phyloP scores from a whole-genome alignment of 1,139 yeast species.

The Taiozyma onychis region DNA sequence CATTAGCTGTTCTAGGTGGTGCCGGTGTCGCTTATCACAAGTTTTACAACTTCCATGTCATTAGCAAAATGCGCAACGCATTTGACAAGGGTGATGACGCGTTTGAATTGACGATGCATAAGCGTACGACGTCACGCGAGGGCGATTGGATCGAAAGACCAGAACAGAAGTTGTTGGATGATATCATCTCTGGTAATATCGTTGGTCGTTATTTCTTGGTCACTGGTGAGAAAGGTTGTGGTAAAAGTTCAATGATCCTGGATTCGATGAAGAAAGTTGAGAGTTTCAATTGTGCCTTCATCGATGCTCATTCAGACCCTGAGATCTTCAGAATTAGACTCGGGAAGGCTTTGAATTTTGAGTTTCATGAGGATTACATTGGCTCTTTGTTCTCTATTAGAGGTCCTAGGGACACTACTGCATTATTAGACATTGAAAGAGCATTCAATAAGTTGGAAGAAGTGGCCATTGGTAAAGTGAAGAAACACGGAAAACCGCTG shows the following conservation, averaged over 20 bases:
- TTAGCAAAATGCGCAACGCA: conserved; percentile 60
- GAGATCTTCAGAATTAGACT: conserved; percentile 73
- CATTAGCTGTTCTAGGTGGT: conserved; percentile 61
- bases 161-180: conserved; percentile 62
- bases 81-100: conserved; percentile 69
- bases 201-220: conserved; percentile 66
- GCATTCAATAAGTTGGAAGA: conserved; percentile 74
- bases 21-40: conserved; percentile 71
- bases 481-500: conserved; percentile 45
- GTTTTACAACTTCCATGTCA: conserved; percentile 53
- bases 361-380: conserved; percentile 74
- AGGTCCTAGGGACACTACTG: conserved; percentile 85
- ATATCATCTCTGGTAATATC: conserved; percentile 55
- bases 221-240: conserved; percentile 85
- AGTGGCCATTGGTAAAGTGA: conserved; percentile 53
- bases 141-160: conserved; percentile 62
- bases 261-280: conserved; percentile 55
- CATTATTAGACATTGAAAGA: conserved; percentile 74
- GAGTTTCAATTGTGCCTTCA: conserved; percentile 62
- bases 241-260: conserved; percentile 54
- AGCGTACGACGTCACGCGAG: conserved; percentile 25
- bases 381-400: conserved; percentile 78
- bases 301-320: conserved; percentile 86
- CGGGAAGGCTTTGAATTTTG: conserved; percentile 71
- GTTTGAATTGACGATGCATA: conserved; percentile 50